Evolutionary conservation across 139 green algal genomes (phyloP).

Genomic region (Coccomyxa sp.): DNA sequence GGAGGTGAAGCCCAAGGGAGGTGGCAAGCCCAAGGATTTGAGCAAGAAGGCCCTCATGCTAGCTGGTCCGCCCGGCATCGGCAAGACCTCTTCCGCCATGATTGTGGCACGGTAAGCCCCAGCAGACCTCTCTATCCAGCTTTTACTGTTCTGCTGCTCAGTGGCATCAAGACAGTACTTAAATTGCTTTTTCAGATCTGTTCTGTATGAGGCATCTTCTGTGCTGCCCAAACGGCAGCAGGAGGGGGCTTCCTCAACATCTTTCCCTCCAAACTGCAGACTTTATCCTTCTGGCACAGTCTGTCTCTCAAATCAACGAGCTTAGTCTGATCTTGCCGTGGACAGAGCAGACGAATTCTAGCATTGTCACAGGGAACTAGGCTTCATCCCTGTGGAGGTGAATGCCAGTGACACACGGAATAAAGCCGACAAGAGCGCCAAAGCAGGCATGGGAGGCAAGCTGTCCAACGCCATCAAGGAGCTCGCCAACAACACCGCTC

Average conservation of each 20-base stretch:
- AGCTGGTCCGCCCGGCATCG: slow-evolving; percentile 85
- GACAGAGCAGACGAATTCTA: too few species aligned
- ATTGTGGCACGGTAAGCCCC: slow-evolving; percentile 72
- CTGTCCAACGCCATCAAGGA: slow-evolving; percentile 89
- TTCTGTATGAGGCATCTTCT: too few species aligned
- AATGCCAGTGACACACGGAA: slow-evolving; percentile 93
- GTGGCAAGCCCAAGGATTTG: slow-evolving; percentile 41
- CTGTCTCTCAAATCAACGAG: too few species aligned
- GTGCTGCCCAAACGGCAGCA: too few species aligned
- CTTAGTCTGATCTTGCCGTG: slow-evolving; percentile 5
- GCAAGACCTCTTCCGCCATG: slow-evolving; percentile 82
- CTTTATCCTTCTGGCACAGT: too few species aligned
- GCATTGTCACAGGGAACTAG: slow-evolving; percentile 71
- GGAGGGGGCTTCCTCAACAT: too few species aligned
- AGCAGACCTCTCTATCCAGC: too few species aligned
- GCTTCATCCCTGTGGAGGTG: slow-evolving; percentile 81
- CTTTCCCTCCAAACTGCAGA: too few species aligned
- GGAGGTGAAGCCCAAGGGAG: not conserved
- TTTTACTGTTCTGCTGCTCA: too few species aligned
- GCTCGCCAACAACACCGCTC: slow-evolving; percentile 79
- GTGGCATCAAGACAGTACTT: too few species aligned
- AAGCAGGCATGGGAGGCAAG: slow-evolving; percentile 80
- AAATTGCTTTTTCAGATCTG: not conserved
- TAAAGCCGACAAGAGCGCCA: slow-evolving; percentile 72
- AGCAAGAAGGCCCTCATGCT: slow-evolving; percentile 93